phyloP scores from a whole-genome alignment of 2,329 filamentous ascomycete genomes.

The Camillea tinctor region DNA sequence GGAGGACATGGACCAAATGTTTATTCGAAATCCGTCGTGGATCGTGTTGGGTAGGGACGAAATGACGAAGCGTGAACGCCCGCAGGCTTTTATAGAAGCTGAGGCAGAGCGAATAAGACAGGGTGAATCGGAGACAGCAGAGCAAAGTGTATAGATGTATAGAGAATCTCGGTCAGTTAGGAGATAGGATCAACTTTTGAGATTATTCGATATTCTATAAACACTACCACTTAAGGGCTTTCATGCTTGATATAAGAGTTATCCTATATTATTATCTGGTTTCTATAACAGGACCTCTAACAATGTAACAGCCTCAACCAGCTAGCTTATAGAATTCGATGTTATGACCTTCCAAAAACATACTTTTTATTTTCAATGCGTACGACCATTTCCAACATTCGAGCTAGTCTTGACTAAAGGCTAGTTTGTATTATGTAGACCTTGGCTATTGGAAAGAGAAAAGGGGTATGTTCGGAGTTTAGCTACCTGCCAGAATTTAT shows the following conservation, averaged over 20 bases:
- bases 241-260: neutral
- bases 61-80: constrained; percentile 37
- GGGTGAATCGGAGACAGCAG: neutral
- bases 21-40: constrained; percentile 30
- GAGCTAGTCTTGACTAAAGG: neutral
- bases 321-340: neutral
- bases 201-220: neutral
- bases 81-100: constrained; percentile 36
- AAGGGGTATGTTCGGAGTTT: neutral
- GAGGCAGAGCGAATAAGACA: constrained; percentile 21
- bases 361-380: neutral
- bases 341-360: neutral
- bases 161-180: too few species aligned
- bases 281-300: neutral
- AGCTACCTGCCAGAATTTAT: neutral
- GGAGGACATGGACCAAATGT: constrained; percentile 52
- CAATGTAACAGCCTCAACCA: neutral
- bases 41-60: constrained; percentile 34
- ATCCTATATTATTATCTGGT: neutral
- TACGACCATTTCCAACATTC: too few species aligned
- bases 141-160: neutral
- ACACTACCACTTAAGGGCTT: neutral
- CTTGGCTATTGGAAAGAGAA: neutral
- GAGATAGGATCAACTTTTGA: neutral
- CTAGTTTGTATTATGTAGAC: neutral